phyloP scores from a whole-genome alignment of 2,329 filamentous ascomycete species.

The Chaetomiaceae sp. region DNA sequence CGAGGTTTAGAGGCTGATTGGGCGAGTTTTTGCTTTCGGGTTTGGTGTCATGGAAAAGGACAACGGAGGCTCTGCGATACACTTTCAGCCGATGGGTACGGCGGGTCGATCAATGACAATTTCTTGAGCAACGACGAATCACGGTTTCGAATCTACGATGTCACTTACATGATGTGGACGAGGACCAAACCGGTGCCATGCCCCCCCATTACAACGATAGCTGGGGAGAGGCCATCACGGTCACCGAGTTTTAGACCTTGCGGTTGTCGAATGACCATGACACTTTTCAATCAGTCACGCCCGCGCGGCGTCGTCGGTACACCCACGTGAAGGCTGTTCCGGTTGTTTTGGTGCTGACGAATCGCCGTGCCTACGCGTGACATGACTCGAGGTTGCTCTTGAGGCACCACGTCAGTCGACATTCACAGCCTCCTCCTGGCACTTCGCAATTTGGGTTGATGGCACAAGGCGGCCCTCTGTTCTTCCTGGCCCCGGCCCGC shows the following conservation, averaged over 20 bases:
- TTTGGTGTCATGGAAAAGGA: constrained; percentile 31
- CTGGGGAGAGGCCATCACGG: constrained; percentile 15
- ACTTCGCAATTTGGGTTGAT: too few relatives aligned
- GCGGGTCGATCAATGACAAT: constrained; percentile 27
- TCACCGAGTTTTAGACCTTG: constrained; percentile 16
- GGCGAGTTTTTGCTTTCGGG: constrained; percentile 27
- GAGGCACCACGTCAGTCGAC: too few relatives aligned
- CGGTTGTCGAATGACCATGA: constrained; percentile 18
- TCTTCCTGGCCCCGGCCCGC: too few relatives aligned
- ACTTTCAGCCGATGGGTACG: constrained; percentile 26
- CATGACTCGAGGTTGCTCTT: too few relatives aligned
- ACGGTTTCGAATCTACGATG: constrained; percentile 18
- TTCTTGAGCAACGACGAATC: constrained; percentile 25
- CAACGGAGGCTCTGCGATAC: constrained; percentile 27
- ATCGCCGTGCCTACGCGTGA: too few relatives aligned
- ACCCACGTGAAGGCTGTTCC: too few relatives aligned
- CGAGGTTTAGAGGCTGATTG: constrained; percentile 66
- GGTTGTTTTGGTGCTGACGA: not conserved
- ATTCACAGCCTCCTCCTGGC: too few relatives aligned
- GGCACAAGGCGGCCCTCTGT: too few relatives aligned
- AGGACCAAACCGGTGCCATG: constrained; percentile 10
- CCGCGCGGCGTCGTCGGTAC: not conserved
- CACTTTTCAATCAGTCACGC: constrained; percentile 12
- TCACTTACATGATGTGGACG: constrained; percentile 19
- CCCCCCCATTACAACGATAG: constrained; percentile 13